These are phyloP conservation scores for Arachnopeziza araneosa DNA, from an alignment of 2,329 filamentous ascomycete genomes.

Conservation along the genomic window DNA sequence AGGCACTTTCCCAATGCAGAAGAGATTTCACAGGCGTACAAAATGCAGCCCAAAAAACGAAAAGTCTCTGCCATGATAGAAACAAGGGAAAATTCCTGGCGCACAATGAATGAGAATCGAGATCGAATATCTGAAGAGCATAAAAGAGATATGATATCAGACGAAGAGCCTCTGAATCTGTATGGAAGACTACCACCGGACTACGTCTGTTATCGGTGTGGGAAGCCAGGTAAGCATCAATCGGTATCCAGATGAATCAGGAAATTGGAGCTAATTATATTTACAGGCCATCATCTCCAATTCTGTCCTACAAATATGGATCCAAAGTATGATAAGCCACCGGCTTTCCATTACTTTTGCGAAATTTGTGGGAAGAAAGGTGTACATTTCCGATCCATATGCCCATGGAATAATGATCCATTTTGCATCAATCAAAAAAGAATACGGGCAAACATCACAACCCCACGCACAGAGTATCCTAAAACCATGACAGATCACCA, in stretches of 20 bases:
- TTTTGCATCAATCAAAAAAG: constrained; percentile 33
- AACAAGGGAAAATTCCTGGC: too few relatives aligned
- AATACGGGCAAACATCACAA: constrained; percentile 11
- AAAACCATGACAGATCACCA: not conserved
- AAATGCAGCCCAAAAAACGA: not conserved
- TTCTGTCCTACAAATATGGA: constrained; percentile 40
- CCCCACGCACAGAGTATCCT: not conserved
- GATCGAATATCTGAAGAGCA: not conserved
- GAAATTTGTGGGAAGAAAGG: constrained; percentile 31
- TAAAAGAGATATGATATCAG: not conserved
- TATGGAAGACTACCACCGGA: constrained; percentile 14
- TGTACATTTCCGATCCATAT: constrained; percentile 34
- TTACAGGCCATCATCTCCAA: constrained; percentile 35
- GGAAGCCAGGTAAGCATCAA: constrained; percentile 17
- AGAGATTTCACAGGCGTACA: not conserved
- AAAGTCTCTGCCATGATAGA: not conserved
- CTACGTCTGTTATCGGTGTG: constrained; percentile 27
- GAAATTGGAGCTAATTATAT: not conserved
- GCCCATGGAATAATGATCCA: constrained; percentile 32
- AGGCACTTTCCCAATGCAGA: not conserved
- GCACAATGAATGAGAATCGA: too few relatives aligned
- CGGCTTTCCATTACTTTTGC: constrained; percentile 31
- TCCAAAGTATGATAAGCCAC: constrained; percentile 32
- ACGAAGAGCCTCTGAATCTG: not conserved
- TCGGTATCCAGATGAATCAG: not conserved